A percentile compares a stretch with the other conserved stretches of the same genome.
Conservation (phyloP, 1,139 yeast genomes). For the Kodamaea arcana region DNA sequence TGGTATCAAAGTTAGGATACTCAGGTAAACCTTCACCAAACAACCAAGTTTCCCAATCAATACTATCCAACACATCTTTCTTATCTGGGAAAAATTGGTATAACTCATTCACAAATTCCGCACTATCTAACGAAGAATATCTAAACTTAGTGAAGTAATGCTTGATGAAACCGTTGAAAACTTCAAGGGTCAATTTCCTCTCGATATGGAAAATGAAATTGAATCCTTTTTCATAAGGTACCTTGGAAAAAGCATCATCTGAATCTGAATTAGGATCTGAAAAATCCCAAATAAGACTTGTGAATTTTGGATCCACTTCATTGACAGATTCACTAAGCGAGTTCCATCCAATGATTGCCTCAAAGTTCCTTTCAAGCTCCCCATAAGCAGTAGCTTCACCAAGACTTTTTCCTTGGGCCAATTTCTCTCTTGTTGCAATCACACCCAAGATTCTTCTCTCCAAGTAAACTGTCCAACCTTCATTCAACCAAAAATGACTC, state of each 20-base stretch:
- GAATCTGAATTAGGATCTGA: slow-evolving; percentile 20
- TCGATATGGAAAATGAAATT: slow-evolving; percentile 30
- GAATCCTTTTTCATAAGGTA: slow-evolving; percentile 38
- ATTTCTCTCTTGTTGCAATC: slow-evolving; percentile 26
- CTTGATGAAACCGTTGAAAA: slow-evolving; percentile 31
- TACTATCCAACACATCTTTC: slow-evolving; percentile 15
- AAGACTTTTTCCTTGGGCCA: slow-evolving; percentile 14
- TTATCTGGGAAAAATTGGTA: slow-evolving; percentile 25
- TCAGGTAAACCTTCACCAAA: slow-evolving; percentile 27
- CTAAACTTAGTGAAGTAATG: slow-evolving; percentile 29
- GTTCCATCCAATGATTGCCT: slow-evolving; percentile 30
- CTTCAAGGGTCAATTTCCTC: slow-evolving; percentile 19
- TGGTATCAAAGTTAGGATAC: slow-evolving; percentile 26
- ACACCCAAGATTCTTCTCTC: slow-evolving; percentile 34
- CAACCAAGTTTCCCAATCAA: slow-evolving; percentile 30
- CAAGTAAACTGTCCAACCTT: slow-evolving; percentile 39
- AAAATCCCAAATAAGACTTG: slow-evolving; percentile 29
- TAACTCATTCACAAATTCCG: slow-evolving; percentile 27
- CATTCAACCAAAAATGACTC: slow-evolving; percentile 40
- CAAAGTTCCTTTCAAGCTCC: slow-evolving; percentile 30
- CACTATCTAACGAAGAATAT: slow-evolving; percentile 28
- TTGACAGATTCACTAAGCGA: slow-evolving; percentile 22
- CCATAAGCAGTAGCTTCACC: slow-evolving; percentile 21
- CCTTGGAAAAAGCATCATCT: slow-evolving; percentile 32
- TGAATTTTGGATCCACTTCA: slow-evolving; percentile 17